Base-by-base conservation (phyloP, 2,329 filamentous ascomycete species). In the Alternaria gaisen region DNA sequence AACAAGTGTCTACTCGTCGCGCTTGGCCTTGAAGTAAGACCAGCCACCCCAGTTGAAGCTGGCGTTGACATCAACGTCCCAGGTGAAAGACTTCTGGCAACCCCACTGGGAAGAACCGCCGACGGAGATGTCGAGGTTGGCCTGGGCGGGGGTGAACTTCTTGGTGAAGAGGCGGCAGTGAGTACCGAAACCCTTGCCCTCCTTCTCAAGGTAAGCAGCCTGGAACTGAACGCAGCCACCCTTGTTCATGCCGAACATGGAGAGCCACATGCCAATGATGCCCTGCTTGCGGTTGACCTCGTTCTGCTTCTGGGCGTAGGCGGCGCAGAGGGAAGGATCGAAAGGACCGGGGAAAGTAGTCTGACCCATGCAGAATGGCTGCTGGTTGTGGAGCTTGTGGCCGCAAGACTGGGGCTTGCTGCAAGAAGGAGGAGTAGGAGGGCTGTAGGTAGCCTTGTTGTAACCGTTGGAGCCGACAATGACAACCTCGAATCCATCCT, bases 391-490 rank as follows among this genome's bases (percentile, higher is more conserved):
- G 34, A 72, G 59, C 61, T 69, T 65, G 14, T 50, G 38, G 32
- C 62, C 65, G 61, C 69, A 72, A 60, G 64, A 43, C 58, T 70
- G 64, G 60, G 69, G 69, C 61, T 66, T 68, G 57, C 58, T 66
- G 64, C 61, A 68, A 53, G 52, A 62, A 57, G 69, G 68, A 58
- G 63, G 65, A 52, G 64, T 60, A 26, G 66, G 61, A 62, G 69
- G 68, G 53, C 48, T 61, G 58, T 62, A 61, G 24, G 59, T 57
- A 20, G 36, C 47, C 65, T 73, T 74, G 66, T 73, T 66, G 63
- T 77, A 76, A 30, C 75, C 74, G 60, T 77, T 77, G 47, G 67
- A 72, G 6, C 64, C 74, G 28, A 69, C 74, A 50, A 77, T 74
- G 57, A 75, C 65, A 38, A 76, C 71, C 34, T 73, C 58, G 61